phyloP scores from a whole-genome alignment of 192 early-diverging fungal genomes.

The Rhizophagus clarus region DNA sequence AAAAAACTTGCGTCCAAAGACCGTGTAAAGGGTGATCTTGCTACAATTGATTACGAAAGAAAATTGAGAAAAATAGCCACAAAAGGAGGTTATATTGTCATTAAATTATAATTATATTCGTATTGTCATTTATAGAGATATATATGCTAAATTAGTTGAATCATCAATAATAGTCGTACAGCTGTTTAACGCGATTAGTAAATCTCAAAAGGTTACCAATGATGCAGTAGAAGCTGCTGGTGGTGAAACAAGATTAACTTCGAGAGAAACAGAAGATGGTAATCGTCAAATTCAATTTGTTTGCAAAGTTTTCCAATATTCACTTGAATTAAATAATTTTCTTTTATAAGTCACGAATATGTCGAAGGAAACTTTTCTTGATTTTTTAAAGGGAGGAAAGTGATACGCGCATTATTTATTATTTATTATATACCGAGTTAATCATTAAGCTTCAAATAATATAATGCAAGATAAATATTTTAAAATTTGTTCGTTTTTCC shows the following conservation, averaged over 20 bases:
- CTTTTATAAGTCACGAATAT: conserved; percentile 53
- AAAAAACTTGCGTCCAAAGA: conserved; percentile 66
- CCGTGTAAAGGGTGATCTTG: conserved; percentile 72
- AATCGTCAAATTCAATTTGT: background rate
- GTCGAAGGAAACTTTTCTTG: conserved; percentile 74
- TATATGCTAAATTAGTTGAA: conserved; percentile 27
- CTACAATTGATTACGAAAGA: conserved; percentile 86
- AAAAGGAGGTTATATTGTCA: conserved; percentile 66
- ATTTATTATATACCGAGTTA: no score
- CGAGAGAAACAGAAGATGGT: conserved; percentile 50
- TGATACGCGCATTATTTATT: no score
- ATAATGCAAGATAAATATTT: no score
- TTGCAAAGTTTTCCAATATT: background rate
- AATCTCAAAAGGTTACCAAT: conserved; percentile 80
- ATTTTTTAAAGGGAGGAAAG: conserved; percentile 61
- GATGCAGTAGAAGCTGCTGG: conserved; percentile 59
- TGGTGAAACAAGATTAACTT: conserved; percentile 48
- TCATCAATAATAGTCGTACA: conserved; percentile 68
- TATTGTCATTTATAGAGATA: conserved; percentile 4
- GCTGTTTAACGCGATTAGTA: conserved; percentile 92
- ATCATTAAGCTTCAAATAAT: no score
- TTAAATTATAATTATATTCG: background rate
- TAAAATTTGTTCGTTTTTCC: no score
- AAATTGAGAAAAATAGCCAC: conserved; percentile 89
- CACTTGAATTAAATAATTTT: background rate